Base-by-base conservation (phyloP, 805 yeast genomes). In the Candida corydali region DNA sequence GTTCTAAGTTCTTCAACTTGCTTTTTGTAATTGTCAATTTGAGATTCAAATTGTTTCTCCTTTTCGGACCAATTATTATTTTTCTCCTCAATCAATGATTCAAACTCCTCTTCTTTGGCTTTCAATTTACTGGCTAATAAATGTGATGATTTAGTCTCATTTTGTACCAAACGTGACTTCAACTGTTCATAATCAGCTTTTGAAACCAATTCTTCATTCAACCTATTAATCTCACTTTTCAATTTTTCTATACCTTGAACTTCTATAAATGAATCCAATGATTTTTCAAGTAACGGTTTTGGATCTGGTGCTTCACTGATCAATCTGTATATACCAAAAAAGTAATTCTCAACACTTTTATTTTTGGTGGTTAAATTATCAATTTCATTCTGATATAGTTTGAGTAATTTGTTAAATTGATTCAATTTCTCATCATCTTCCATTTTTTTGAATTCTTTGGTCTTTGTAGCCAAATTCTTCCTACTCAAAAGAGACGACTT, bases 241-340 rank as follows among this genome's bases (percentile, higher is more conserved):
- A 84, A 58, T 8, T 59, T 58, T 3, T 69, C 72, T 5, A 73
- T 61, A 36, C 84, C 86, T 15, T 72, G 65, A 1, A 72, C 65
- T 14, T 75, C 72, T 3, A 71, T 57, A 6, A 82, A 76, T 4
- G 86, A 75, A 34, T 80, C 86, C 18, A 84, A 54, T 1, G 89
- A 76, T 26, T 78, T 72, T 47, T 83, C 84, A 40, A 91, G 62
- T 28, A 89, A 58, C 4, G 95, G 94, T 43, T 73, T 76, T 1
- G 98, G 98, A 61, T 91, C 97, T 0, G 97, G 97, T 0, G 94
- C 89, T 55, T 89, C 96, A 4, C 88, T 86, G 4, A 91, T 63
- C 11, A 78, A 68, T 38, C 86, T 68, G 63, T 91, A 91, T 16
- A 86, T 68, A 14, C 80, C 78, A 54, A 88, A 76, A 51, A 93